phyloP scores from a whole-genome alignment of 768 basidiomycete species.

The Hericium alpestre region DNA sequence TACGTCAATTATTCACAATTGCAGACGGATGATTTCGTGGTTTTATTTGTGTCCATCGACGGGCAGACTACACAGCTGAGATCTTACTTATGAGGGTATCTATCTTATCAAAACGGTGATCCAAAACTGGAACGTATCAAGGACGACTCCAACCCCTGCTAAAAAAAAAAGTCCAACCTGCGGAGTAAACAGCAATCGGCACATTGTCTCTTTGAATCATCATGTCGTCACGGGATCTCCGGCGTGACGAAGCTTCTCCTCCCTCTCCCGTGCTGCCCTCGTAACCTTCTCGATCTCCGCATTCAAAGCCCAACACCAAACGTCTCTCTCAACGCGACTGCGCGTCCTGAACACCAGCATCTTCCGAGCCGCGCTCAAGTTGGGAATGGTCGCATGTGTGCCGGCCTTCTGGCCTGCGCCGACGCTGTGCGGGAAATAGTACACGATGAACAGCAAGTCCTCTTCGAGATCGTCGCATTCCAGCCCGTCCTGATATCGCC shows the following conservation, averaged over 20 bases:
- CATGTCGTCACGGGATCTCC: constrained; percentile 35
- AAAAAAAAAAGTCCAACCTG: no score
- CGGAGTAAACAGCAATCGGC: no score
- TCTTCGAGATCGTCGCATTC: constrained; percentile 82
- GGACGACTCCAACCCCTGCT: no score
- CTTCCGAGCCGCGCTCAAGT: constrained; percentile 48
- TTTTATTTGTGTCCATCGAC: no score
- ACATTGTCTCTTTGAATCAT: neutral
- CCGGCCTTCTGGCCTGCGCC: constrained; percentile 1
- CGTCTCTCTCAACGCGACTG: constrained; percentile 80
- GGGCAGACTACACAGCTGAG: no score
- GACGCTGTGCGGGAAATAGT: constrained; percentile 37
- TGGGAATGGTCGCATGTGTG: constrained; percentile 29
- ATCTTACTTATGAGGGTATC: no score
- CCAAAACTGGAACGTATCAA: no score
- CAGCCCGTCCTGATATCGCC: constrained; percentile 83
- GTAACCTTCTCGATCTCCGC: constrained; percentile 79
- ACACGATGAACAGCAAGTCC: constrained; percentile 79
- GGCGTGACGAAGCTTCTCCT: constrained; percentile 51
- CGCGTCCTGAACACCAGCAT: constrained; percentile 60
- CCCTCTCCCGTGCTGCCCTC: constrained; percentile 50
- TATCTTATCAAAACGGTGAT: no score
- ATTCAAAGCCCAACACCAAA: constrained; percentile 92
- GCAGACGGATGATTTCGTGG: no score
- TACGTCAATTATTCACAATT: no score